Evolutionary conservation across 2,329 filamentous ascomycete genomes (phyloP), one percentile per base, ranked within the genome.

Genomic region (Aspergillus ochraceoroseus): DNA sequence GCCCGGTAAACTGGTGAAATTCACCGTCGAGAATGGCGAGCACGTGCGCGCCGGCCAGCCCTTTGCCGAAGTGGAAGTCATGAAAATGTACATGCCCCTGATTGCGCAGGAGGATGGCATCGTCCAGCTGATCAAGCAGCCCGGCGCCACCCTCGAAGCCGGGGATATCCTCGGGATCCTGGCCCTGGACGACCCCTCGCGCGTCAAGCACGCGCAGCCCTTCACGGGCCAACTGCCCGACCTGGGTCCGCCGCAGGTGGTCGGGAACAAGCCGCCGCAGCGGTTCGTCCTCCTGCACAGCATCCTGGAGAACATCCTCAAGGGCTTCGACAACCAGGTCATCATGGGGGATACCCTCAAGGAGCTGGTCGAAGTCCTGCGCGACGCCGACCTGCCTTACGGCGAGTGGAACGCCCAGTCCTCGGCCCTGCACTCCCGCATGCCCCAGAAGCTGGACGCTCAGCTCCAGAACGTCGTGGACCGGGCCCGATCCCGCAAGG

Each of bases 31-130:
- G 66, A 96, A 94, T 59, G 92, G 92, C 46, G 78, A 88, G 54
- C 92, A 98, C 64, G 81, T 98, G 67, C 83, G 80, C 66, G 87
- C 94, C 55, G 90, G 90, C 42, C 86, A 96, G 67, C 75, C 90
- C 22, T 98, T 88, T 61, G 92, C 92, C 41, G 92, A 98, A 67
- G 90, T 98, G 27, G 92, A 98, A 70, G 92, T 98, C 69, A 98
- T 98, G 92, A 98, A 98, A 78, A 98, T 98, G 92, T 96, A 96
- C 77, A 98, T 98, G 92, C 92, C 92, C 59, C 76, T 98, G 40
- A 78, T 98, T 47, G 86, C 92, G 2, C 84, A 89, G 62, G 92
- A 98, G 66, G 92, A 95, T 57, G 92, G 92, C 73, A 78, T 94
- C 39, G 90, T 98, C 41, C 92, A 95, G 72, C 79, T 98, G 58